phyloP scores from a whole-genome alignment of 192 early-diverging fungal genomes.

The Mortierella antarctica region DNA sequence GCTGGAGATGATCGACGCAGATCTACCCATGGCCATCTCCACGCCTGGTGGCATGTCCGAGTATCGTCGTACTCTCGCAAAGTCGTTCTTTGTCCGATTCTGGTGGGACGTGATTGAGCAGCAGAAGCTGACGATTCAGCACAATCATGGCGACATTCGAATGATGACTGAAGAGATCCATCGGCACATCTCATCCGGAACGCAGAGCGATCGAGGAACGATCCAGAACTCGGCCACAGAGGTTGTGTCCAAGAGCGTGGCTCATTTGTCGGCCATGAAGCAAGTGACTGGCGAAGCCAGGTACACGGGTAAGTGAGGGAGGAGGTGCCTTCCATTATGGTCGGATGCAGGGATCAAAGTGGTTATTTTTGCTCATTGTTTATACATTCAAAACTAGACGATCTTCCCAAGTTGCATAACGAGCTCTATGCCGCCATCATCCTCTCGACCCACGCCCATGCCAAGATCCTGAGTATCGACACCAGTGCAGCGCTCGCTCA shows the following conservation, averaged over 20 bases:
- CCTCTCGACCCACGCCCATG: slow-evolving; percentile 72
- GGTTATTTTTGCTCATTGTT: too few species aligned
- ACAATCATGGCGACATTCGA: slow-evolving; percentile 42
- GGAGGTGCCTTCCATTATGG: too few species aligned
- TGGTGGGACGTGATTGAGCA: slow-evolving; percentile 66
- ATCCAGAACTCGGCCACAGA: slow-evolving; percentile 39
- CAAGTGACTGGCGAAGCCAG: slow-evolving; percentile 87
- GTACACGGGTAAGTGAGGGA: slow-evolving; percentile 60
- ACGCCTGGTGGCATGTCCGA: slow-evolving; percentile 77
- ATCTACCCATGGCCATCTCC: slow-evolving; percentile 55
- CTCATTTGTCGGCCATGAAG: slow-evolving; percentile 81
- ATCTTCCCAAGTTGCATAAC: slow-evolving; percentile 75
- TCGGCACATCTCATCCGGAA: slow-evolving; percentile 54
- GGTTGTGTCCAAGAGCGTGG: slow-evolving; percentile 57
- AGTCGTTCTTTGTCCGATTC: slow-evolving; percentile 74
- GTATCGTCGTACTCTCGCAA: slow-evolving; percentile 69
- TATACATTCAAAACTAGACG: slow-evolving; percentile 50
- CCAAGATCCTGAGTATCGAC: slow-evolving; percentile 74
- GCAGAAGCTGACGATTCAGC: slow-evolving; percentile 23
- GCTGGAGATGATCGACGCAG: slow-evolving; percentile 52
- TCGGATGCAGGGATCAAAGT: too few species aligned
- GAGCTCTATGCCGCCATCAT: slow-evolving; percentile 81
- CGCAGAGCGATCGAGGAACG: slow-evolving; percentile 63
- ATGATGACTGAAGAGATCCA: slow-evolving; percentile 56
- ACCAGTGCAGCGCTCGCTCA: slow-evolving; percentile 65